Evolutionary conservation across 192 early-diverging fungal genomes (phyloP), one percentile per base, ranked within the genome.

Genomic region (Coemansia asiatica): DNA sequence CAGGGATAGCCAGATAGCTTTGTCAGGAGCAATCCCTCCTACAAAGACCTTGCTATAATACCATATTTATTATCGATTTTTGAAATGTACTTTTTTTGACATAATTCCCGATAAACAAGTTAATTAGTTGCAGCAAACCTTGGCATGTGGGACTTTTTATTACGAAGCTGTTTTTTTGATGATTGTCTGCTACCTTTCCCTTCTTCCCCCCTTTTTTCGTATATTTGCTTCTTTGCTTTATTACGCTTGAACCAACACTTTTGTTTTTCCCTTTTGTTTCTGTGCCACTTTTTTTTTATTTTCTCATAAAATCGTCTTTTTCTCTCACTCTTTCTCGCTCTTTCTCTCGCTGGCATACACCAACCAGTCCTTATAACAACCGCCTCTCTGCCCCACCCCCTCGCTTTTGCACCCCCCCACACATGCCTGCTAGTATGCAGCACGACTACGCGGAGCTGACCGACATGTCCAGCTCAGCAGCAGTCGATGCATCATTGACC

Each of bases 391-490:
- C 40, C 28, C 2, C 6, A 25, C 33, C 44, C 31, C 19, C 15
- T 36, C 21, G 8, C 29, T 47, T 10, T 65, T 35, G 55, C 21
- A 49, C 26, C 29, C 9, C 2, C 27, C 18, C 15, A 16, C 23
- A 9, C 12, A 73, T 73, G 67, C 46, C 59, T 15, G 31, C 64
- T 19, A 56, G 58, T 19, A 55, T 40, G 28, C 61, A 54, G 21
- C 73, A 75, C 51, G 79, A 81, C 49, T 81, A 81, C 55, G 69
- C 73, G 0, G 79, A 81, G 61, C 69, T 81, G 19, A 55, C 79
- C 6, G 69, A 72, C 55, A 38, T 75, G 21, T 40, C 73, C 25
- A 31, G 27, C 8, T 31, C 55, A 16, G 29, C 55, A 56, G 55
- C 65, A 19, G 47, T 38, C 53, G 54, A 23, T 60, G 29, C 22